phyloP scores from a whole-genome alignment of 1,284 basidiomycete species.

The Leccinum pachyderme region DNA sequence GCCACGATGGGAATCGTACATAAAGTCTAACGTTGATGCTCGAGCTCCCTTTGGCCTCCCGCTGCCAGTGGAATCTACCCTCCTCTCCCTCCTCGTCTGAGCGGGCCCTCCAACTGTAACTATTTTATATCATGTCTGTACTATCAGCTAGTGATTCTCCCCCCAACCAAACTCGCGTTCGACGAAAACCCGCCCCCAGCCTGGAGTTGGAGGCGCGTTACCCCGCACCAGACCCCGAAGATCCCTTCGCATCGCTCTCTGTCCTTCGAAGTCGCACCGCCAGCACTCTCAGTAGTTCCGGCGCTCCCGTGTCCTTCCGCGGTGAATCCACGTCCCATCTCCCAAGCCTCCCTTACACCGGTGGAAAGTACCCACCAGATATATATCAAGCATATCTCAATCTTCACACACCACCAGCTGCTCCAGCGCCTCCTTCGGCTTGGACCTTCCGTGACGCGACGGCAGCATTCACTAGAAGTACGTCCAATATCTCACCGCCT shows the following conservation, averaged over 20 bases:
- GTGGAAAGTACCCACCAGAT: slow-evolving; percentile 33
- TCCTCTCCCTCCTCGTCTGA: slow-evolving; percentile 11
- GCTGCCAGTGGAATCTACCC: slow-evolving; percentile 8
- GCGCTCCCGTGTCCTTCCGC: slow-evolving; percentile 31
- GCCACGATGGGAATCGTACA: slow-evolving; percentile 36
- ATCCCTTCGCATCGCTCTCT: slow-evolving; percentile 34
- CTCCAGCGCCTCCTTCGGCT: slow-evolving; percentile 8
- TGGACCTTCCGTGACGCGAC: slow-evolving; percentile 13
- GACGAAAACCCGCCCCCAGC: slow-evolving; percentile 34
- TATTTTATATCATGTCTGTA: slow-evolving; percentile 32
- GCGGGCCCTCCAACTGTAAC: slow-evolving; percentile 6
- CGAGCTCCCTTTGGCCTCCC: slow-evolving; percentile 11
- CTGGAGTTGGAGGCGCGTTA: slow-evolving; percentile 34
- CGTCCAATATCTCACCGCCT: slow-evolving; percentile 18
- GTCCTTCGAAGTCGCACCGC: slow-evolving; percentile 36
- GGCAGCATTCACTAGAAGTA: slow-evolving; percentile 25
- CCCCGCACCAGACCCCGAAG: slow-evolving; percentile 32
- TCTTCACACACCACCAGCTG: slow-evolving; percentile 12
- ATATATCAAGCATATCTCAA: slow-evolving; percentile 30
- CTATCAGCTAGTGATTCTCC: slow-evolving; percentile 23
- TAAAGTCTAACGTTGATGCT: slow-evolving; percentile 24
- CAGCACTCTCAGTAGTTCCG: slow-evolving; percentile 30
- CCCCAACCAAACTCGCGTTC: slow-evolving; percentile 26
- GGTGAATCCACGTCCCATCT: slow-evolving; percentile 35
- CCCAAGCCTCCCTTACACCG: slow-evolving; percentile 31